phyloP scores from a whole-genome alignment of 163 green algal species.

The Scenedesmus sp. region DNA sequence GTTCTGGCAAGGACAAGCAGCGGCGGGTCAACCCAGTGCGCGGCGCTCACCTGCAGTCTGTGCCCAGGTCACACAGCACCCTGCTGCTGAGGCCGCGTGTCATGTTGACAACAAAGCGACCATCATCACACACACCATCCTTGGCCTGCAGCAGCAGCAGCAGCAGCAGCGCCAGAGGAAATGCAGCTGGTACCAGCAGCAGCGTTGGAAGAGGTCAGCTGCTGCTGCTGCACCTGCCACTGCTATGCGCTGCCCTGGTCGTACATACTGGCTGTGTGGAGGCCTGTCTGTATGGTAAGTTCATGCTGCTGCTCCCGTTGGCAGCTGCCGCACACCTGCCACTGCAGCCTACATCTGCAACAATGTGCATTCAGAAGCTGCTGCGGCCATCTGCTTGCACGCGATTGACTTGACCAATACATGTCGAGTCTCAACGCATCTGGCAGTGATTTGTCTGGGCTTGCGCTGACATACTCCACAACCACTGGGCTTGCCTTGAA shows the following conservation, averaged over 20 bases:
- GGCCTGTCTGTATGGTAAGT: background rate
- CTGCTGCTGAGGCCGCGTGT: background rate
- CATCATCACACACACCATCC: constrained; percentile 56
- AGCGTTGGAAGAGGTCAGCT: background rate
- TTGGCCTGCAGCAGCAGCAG: constrained; percentile 24
- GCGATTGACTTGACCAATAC: background rate
- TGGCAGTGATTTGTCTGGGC: background rate
- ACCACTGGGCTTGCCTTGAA: constrained; percentile 28
- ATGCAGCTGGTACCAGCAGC: background rate
- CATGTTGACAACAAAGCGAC: constrained; percentile 21
- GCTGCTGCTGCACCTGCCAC: background rate
- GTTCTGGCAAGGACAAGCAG: background rate
- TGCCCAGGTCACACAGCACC: constrained; percentile 54
- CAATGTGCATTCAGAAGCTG: no score
- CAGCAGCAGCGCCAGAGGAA: background rate
- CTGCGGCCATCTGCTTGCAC: no score
- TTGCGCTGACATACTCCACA: background rate
- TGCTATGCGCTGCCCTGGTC: background rate
- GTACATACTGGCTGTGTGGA: no score
- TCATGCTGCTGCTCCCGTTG: background rate
- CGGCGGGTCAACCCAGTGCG: background rate
- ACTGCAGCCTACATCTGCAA: background rate
- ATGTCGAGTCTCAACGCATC: background rate
- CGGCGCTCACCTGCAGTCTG: constrained; percentile 30
- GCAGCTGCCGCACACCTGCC: background rate